phyloP scores from a whole-genome alignment of 2,329 filamentous ascomycete genomes.

The Trichoderma koningii region DNA sequence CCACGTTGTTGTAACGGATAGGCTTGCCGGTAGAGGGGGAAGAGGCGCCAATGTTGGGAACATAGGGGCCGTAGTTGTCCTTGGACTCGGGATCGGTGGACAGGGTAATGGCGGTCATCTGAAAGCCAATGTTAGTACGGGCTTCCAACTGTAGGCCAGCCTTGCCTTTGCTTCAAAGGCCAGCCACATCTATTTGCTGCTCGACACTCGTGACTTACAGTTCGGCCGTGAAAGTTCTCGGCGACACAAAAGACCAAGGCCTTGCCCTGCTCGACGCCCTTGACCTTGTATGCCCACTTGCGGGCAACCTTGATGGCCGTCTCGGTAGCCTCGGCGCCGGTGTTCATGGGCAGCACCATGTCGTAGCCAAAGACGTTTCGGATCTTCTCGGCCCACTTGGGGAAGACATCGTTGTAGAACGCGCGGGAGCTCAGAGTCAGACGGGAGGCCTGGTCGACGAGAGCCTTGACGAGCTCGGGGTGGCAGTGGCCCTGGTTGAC shows the following conservation, averaged over 20 bases:
- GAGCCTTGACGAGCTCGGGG: constrained; percentile 87
- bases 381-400: constrained; percentile 90
- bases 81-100: constrained; percentile 94
- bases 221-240: constrained; percentile 96
- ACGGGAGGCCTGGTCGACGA: constrained; percentile 84
- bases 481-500: constrained; percentile 99
- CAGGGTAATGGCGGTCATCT: constrained; percentile 94
- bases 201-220: constrained; percentile 62
- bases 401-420: constrained; percentile 98
- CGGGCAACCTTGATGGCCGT: constrained; percentile 93
- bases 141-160: no score
- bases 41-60: constrained; percentile 80
- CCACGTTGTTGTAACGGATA: constrained; percentile 84
- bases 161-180: no score
- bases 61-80: constrained; percentile 94
- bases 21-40: constrained; percentile 73
- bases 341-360: constrained; percentile 99
- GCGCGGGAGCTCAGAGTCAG: constrained; percentile 91
- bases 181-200: not conserved
- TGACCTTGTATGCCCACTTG: constrained; percentile 98
- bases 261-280: constrained; percentile 81
- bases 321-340: constrained; percentile 93
- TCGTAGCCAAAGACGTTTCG: constrained; percentile 89
- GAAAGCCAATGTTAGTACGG: not conserved
- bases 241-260: constrained; percentile 80